A percentile compares a stretch with the other conserved stretches of the same genome.
Evolutionary conservation across 208 protist species (phyloP).

Genomic region (Trypanosomatidae sp.): DNA sequence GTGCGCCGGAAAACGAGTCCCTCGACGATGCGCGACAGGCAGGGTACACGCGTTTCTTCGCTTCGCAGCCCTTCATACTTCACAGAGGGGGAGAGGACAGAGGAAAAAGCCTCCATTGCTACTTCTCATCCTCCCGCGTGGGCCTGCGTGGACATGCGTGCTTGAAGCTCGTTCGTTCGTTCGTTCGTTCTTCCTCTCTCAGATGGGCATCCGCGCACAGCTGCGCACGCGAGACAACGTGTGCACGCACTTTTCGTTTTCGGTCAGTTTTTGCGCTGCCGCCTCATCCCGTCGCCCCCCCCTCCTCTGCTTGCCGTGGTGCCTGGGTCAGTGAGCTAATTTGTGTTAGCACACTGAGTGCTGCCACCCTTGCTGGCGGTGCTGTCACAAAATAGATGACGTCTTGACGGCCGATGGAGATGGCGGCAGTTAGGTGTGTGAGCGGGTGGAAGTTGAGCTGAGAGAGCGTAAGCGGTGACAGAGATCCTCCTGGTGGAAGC

Average conservation of each 20-base stretch:
- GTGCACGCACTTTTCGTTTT: background rate
- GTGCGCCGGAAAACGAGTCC: background rate
- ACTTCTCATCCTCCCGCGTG: no score
- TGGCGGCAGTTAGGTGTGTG: background rate
- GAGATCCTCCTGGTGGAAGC: background rate
- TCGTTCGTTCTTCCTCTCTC: no score
- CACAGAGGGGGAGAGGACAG: background rate
- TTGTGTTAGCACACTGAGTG: background rate
- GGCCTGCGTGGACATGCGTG: background rate
- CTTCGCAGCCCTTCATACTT: background rate
- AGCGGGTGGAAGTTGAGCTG: background rate
- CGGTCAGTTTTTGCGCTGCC: background rate
- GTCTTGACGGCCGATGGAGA: background rate
- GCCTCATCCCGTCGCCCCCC: background rate
- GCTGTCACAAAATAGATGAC: background rate
- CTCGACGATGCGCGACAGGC: background rate
- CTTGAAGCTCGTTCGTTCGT: background rate
- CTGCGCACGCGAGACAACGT: background rate
- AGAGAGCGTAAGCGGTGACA: background rate
- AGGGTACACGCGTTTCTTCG: background rate
- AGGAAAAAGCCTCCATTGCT: background rate
- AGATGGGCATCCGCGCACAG: background rate
- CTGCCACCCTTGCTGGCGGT: background rate
- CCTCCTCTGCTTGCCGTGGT: background rate
- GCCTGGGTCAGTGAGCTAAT: background rate